Evolutionary conservation across 2,329 filamentous ascomycete genomes (phyloP), one percentile per base, ranked within the genome.

Genomic region (Stagonosporopsis cucurbitacearum): DNA sequence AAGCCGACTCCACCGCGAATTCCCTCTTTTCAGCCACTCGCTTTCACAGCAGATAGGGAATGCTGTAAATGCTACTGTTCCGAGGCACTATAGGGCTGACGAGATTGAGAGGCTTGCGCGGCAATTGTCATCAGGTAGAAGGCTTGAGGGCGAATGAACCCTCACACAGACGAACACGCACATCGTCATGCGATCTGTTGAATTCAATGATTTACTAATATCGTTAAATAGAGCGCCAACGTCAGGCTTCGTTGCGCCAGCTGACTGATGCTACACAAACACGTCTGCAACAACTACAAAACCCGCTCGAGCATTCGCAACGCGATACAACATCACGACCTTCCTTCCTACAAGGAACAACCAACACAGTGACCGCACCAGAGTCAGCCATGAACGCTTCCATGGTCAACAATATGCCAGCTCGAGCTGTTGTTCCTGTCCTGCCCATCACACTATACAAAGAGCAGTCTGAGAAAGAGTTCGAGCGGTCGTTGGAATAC

Each of bases 371-470:
- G 4, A 4, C 15, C 15, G 6, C 23, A 19, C 25, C 23, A 9
- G 11, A 19, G 4, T 26, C n/a, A 6, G 19, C 9, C 12, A 3
- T 15, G 17, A 3, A 37, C 5, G 3, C 25, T 17, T 13, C 19
- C 15, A 2, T 17, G 17, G 9, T 19, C 19, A 19, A 8, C 19
- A 32, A n/a, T 19, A 26, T 36, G 8, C 12, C 28, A 9, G 20
- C 22, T 23, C 55, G 54, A 3, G 61, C 59, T 6, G n/a, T 65
- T 9, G 41, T 59, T 6, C 45, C 56, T 4, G 12, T 44, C 6
- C 54, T 71, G 5, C 51, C 56, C 20, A 35, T 36, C 25, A 63
- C 53, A 6, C 8, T 30, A 20, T 71, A 70, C 50, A 60, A 54
- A 15, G 67, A 71, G 23, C 39, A 63, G 8, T 54, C 61, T 17